These are phyloP conservation scores for Gentiana straminea DNA, from an alignment of 257 asterid genomes.

Conservation along the genomic window DNA sequence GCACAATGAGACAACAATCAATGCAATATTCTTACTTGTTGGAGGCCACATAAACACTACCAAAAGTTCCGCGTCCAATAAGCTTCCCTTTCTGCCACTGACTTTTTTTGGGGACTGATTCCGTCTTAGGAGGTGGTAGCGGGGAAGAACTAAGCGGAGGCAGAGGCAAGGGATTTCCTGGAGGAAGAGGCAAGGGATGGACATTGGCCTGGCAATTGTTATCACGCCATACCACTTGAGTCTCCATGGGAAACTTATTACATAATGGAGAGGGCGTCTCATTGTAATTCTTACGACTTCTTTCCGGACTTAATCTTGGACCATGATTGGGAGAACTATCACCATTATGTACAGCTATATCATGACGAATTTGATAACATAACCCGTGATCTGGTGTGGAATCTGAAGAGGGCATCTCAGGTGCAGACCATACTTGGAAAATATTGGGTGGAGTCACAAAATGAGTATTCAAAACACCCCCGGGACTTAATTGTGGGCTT, in stretches of 20 bases:
- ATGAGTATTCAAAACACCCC: slow-evolving; percentile 33
- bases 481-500: slow-evolving; percentile 48
- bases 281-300: slow-evolving; percentile 12
- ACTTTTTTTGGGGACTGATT: slow-evolving; percentile 33
- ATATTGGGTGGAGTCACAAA: slow-evolving; percentile 23
- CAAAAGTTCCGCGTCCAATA: slow-evolving; percentile 81
- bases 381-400: slow-evolving; percentile 20
- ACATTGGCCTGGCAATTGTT: slow-evolving; percentile 23
- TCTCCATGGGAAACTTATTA: slow-evolving; percentile 39
- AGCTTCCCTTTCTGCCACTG: slow-evolving; percentile 74
- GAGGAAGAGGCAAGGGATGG: slow-evolving; percentile 81
- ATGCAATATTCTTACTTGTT: slow-evolving; percentile 32
- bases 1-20: no score
- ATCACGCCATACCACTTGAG: slow-evolving; percentile 19
- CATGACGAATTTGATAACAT: slow-evolving; percentile 21
- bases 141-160: slow-evolving; percentile 23
- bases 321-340: slow-evolving; percentile 48
- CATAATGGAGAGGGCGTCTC: slow-evolving; percentile 12
- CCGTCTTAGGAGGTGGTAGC: slow-evolving; percentile 36
- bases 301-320: slow-evolving; percentile 20
- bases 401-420: slow-evolving; percentile 34
- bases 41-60: slow-evolving; percentile 77
- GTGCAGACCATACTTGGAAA: slow-evolving; percentile 20
- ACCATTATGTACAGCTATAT: slow-evolving; percentile 21
- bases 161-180: slow-evolving; percentile 35